phyloP scores from a whole-genome alignment of 257 asterid genomes.

The Anisodus tanguticus region DNA sequence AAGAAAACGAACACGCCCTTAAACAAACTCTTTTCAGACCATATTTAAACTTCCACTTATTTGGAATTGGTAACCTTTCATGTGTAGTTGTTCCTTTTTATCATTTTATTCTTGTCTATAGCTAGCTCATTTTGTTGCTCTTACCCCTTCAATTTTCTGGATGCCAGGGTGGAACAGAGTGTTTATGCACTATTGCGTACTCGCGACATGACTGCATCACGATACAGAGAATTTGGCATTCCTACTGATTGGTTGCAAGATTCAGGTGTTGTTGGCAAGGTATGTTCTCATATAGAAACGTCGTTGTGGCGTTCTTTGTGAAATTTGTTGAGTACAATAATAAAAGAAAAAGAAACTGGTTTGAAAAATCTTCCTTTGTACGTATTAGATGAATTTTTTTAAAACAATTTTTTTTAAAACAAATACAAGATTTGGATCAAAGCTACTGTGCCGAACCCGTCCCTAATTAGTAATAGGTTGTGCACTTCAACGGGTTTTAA shows the following conservation, averaged over 20 bases:
- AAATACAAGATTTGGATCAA: too few species aligned
- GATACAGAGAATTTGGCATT: slow-evolving; percentile 88
- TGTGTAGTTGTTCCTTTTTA: not conserved
- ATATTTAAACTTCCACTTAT: not conserved
- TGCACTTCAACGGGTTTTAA: not conserved
- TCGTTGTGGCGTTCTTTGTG: not conserved
- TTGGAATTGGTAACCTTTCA: slow-evolving; percentile 18
- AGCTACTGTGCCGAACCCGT: too few species aligned
- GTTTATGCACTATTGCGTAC: slow-evolving; percentile 85
- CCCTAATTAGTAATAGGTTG: too few species aligned
- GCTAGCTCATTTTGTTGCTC: not conserved
- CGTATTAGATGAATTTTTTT: too few species aligned
- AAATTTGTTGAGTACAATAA: not conserved
- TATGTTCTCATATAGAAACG: slow-evolving; percentile 37
- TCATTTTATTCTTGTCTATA: not conserved
- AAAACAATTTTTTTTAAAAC: too few species aligned
- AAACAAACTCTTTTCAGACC: not conserved
- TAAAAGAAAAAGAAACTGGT: not conserved
- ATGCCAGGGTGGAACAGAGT: slow-evolving; percentile 81
- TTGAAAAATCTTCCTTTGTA: not conserved
- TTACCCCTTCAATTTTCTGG: not conserved
- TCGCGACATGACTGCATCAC: slow-evolving; percentile 88
- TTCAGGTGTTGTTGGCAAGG: slow-evolving; percentile 96
- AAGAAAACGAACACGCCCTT: too few species aligned
- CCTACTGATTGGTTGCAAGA: slow-evolving; percentile 93